Conservation (phyloP, 164 flowering plant genomes). For the Stephania japonica region DNA sequence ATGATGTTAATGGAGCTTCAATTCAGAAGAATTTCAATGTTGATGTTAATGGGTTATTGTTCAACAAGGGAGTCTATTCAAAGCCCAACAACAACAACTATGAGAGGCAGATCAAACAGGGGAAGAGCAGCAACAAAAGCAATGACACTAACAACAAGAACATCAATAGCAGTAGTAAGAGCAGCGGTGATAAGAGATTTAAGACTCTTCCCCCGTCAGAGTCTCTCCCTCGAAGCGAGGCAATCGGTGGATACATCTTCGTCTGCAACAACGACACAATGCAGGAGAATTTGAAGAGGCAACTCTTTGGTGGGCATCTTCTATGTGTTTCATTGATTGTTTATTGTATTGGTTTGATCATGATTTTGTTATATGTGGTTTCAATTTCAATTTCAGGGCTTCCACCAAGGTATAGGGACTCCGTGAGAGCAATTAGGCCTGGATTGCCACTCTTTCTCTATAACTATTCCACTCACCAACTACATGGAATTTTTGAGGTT, state of each 20-base stretch:
- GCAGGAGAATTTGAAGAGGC: constrained; percentile 83
- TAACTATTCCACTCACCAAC: constrained; percentile 98
- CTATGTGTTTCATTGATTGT: background rate
- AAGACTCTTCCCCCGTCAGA: constrained; percentile 91
- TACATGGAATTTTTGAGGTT: constrained; percentile 96
- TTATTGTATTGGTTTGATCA: background rate
- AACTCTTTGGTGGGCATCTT: constrained; percentile 66
- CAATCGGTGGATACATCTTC: constrained; percentile 88
- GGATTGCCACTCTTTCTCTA: constrained; percentile 96
- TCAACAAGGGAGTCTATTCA: constrained; percentile 57
- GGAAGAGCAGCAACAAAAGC: constrained; percentile 37
- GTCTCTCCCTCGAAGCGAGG: constrained; percentile 73
- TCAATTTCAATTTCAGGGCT: constrained; percentile 38
- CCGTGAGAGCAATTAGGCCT: constrained; percentile 89
- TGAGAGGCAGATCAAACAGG: constrained; percentile 35
- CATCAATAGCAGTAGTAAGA: constrained; percentile 22
- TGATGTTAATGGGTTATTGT: constrained; percentile 55
- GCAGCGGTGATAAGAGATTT: constrained; percentile 67
- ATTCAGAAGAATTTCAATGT: constrained; percentile 12
- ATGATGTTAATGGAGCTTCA: background rate
- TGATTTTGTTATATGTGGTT: background rate
- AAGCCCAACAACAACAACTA: constrained; percentile 12
- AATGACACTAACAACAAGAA: constrained; percentile 12
- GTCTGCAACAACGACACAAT: constrained; percentile 98
- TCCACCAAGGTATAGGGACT: constrained; percentile 90